Evolutionary conservation across 192 early-diverging fungal genomes (phyloP).

Genomic region (Linnemannia schmuckeri): DNA sequence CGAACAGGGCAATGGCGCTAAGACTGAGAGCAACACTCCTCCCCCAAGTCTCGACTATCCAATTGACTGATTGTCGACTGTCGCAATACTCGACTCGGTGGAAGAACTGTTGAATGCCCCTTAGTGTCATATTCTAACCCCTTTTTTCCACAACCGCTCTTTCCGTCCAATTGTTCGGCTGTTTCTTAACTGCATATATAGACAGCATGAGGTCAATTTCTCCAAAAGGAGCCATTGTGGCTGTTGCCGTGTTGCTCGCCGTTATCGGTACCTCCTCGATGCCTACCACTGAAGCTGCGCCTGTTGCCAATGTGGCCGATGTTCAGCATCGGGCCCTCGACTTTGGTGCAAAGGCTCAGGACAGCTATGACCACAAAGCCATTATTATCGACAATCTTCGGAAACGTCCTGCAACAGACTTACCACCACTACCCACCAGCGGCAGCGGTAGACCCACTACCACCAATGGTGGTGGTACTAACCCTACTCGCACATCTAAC

Average conservation of each 20-base stretch:
- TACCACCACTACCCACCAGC: no score
- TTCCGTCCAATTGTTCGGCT: not conserved
- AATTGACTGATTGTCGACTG: not conserved
- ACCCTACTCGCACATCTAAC: not conserved
- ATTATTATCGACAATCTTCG: not conserved
- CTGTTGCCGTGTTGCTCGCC: constrained; percentile 21
- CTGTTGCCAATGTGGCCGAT: constrained; percentile 2
- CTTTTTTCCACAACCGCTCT: not conserved
- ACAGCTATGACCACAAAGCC: not conserved
- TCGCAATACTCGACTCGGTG: not conserved
- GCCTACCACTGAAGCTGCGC: constrained; percentile 17
- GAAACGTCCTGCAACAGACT: not conserved
- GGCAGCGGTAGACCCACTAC: not conserved
- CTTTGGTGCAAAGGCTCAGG: not conserved
- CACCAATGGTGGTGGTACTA: not conserved
- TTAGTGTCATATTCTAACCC: not conserved
- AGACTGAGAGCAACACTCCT: not conserved
- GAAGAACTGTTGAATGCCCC: not conserved
- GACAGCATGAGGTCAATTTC: constrained; percentile 30
- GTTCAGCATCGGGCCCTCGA: not conserved
- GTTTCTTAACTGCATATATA: not conserved
- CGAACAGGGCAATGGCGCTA: not conserved
- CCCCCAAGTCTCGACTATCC: not conserved
- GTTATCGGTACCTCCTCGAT: constrained; percentile 27
- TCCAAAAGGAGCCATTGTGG: constrained; percentile 17